phyloP scores from a whole-genome alignment of 305 asterid genomes.

The Fraxinus albicans region DNA sequence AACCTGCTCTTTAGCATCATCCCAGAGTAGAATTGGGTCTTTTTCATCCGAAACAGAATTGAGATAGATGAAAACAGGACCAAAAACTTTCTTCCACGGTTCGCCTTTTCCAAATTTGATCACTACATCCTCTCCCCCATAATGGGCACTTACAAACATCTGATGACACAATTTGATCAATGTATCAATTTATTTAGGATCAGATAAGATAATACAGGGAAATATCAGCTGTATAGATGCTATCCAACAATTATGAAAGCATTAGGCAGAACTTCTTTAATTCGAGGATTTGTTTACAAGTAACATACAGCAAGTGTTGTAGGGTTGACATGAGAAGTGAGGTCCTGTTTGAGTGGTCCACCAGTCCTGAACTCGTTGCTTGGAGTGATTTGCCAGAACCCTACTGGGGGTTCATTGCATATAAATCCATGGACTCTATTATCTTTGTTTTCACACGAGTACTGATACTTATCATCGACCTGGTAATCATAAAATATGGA shows the following conservation, averaged over 20 bases:
- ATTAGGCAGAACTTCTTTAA: neutral
- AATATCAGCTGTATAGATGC: neutral
- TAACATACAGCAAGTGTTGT: slow-evolving; percentile 54
- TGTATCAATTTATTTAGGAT: neutral
- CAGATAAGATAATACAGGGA: neutral
- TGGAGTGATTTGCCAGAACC: slow-evolving; percentile 64
- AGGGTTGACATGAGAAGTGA: slow-evolving; percentile 68
- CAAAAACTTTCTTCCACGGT: slow-evolving; percentile 76
- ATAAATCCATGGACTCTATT: slow-evolving; percentile 61
- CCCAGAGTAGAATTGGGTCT: slow-evolving; percentile 50
- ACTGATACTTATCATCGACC: slow-evolving; percentile 72
- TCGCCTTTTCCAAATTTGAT: slow-evolving; percentile 55
- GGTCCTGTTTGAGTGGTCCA: slow-evolving; percentile 68
- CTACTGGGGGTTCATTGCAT: slow-evolving; percentile 46
- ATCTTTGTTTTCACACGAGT: slow-evolving; percentile 54
- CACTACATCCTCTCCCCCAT: slow-evolving; percentile 69
- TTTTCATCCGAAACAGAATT: slow-evolving; percentile 34
- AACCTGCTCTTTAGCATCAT: slow-evolving; percentile 70
- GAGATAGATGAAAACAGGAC: slow-evolving; percentile 69
- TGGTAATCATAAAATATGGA: neutral
- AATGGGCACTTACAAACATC: slow-evolving; percentile 87
- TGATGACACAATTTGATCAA: slow-evolving; percentile 14
- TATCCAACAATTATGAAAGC: neutral
- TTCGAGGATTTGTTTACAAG: neutral
- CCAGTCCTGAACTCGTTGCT: slow-evolving; percentile 70